Percentiles rank a stretch among this genome's conserved stretches.
Evolutionary conservation across 1,284 basidiomycete genomes (phyloP).

Genomic region (Microbotryum saponariae): DNA sequence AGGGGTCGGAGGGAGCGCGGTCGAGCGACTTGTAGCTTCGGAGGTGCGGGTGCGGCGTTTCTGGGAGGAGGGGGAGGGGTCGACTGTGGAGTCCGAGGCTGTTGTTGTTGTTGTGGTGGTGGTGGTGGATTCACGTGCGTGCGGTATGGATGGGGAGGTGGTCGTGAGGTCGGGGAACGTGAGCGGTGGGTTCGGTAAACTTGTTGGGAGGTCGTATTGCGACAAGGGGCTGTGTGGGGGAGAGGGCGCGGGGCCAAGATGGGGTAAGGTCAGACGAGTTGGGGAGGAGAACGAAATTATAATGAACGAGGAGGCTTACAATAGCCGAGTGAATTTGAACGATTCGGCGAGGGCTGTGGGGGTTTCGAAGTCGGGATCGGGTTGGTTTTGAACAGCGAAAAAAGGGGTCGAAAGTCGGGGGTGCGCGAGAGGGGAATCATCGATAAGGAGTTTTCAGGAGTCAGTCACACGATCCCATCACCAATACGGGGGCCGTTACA

Average conservation of each 20-base stretch:
- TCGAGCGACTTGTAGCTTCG: not conserved
- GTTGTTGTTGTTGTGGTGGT: too few relatives aligned
- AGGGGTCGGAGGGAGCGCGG: conserved; percentile 26
- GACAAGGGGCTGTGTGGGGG: conserved; percentile 58
- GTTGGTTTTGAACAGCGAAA: conserved; percentile 37
- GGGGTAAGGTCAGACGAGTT: too few relatives aligned
- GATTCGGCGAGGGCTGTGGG: conserved; percentile 28
- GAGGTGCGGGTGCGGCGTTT: too few relatives aligned
- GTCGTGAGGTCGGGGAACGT: conserved; percentile 16
- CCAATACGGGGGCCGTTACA: too few relatives aligned
- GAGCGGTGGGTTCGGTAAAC: conserved; percentile 24
- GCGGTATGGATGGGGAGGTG: conserved; percentile 46
- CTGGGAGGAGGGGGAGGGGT: too few relatives aligned
- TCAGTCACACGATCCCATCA: too few relatives aligned
- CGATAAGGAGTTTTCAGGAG: not conserved
- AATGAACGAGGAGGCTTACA: not conserved
- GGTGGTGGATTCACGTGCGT: too few relatives aligned
- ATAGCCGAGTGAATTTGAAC: conserved; percentile 95
- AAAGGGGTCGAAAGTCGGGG: conserved; percentile 32
- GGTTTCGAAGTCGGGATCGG: too few relatives aligned
- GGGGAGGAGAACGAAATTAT: too few relatives aligned
- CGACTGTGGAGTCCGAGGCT: too few relatives aligned
- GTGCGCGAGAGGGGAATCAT: not conserved
- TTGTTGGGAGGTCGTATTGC: conserved; percentile 80
- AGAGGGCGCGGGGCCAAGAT: not conserved